These are phyloP conservation scores for Chalciporus chontae DNA, from an alignment of 768 basidiomycete genomes.

Conservation along the genomic window DNA sequence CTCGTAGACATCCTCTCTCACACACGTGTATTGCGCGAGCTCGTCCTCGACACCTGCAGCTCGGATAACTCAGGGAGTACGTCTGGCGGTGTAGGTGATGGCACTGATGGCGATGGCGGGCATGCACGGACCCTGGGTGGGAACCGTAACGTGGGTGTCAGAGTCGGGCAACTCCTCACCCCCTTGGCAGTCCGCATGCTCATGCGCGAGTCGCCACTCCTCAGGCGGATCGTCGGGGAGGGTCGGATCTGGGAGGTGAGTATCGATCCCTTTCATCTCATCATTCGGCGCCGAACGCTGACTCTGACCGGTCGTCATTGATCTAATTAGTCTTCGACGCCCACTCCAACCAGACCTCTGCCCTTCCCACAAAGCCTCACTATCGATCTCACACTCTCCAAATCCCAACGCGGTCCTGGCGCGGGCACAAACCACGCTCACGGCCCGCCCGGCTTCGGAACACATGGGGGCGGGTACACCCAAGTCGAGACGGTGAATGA, in stretches of 20 bases:
- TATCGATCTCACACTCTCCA: slow-evolving; percentile 14
- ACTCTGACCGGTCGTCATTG: not conserved
- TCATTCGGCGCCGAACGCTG: no score
- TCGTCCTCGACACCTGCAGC: slow-evolving; percentile 16
- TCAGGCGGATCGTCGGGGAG: slow-evolving; percentile 47
- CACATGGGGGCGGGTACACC: slow-evolving; percentile 13
- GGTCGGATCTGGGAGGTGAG: slow-evolving; percentile 55
- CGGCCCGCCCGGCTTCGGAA: slow-evolving; percentile 14
- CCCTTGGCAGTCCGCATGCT: slow-evolving; percentile 38
- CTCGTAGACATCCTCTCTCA: slow-evolving; percentile 14
- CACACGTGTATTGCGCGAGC: slow-evolving; percentile 11
- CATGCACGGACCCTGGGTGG: not conserved
- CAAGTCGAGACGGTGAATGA: slow-evolving; percentile 18
- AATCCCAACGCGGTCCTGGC: slow-evolving; percentile 12
- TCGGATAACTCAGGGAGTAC: not conserved
- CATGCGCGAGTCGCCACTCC: slow-evolving; percentile 37
- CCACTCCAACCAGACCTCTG: slow-evolving; percentile 4
- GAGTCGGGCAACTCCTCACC: slow-evolving; percentile 33
- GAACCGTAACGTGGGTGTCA: not conserved
- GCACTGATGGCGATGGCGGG: not conserved
- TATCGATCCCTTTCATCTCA: not conserved
- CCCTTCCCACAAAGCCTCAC: slow-evolving; percentile 3
- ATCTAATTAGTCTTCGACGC: slow-evolving; percentile 12
- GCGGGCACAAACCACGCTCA: slow-evolving; percentile 11
- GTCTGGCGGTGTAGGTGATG: not conserved